A percentile compares a stretch with the other conserved stretches of the same genome.
These are phyloP conservation scores for Ceratobasidium sp. DNA, from an alignment of 1,284 basidiomycete genomes.

Conservation along the genomic window DNA sequence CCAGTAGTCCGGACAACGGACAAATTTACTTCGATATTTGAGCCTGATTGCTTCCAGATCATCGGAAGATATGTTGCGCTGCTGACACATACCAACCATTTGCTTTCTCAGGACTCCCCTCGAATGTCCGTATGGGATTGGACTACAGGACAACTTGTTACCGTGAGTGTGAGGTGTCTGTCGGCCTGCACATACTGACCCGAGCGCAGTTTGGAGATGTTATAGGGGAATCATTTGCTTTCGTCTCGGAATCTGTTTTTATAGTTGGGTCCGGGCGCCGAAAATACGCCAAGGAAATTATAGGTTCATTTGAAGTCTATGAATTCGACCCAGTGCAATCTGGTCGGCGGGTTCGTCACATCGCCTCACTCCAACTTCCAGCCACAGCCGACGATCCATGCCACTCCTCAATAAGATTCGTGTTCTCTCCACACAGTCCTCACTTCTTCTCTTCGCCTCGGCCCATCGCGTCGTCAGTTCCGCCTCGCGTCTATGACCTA, in stretches of 20 bases:
- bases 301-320: conserved; percentile 26
- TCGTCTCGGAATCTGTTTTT: conserved; percentile 6
- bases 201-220: conserved; percentile 16
- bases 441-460: too few species aligned
- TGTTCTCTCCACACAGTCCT: neutral
- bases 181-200: too few species aligned
- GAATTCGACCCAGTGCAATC: neutral
- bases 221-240: conserved; percentile 15
- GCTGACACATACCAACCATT: neutral
- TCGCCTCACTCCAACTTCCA: conserved; percentile 25
- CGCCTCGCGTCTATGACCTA: conserved; percentile 26
- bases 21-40: conserved; percentile 3
- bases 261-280: neutral
- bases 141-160: conserved; percentile 17
- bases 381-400: neutral
- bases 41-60: conserved; percentile 9
- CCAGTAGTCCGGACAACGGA: neutral
- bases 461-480: neutral
- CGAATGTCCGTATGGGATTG: conserved; percentile 22
- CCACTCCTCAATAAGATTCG: conserved; percentile 6
- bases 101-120: neutral
- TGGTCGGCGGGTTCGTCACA: neutral
- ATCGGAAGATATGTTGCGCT: conserved; percentile 1
- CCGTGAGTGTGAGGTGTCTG: neutral
- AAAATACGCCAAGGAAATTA: neutral